Base-by-base conservation (phyloP, 371 early-diverging fungal species). In the Batkoa obscura region DNA sequence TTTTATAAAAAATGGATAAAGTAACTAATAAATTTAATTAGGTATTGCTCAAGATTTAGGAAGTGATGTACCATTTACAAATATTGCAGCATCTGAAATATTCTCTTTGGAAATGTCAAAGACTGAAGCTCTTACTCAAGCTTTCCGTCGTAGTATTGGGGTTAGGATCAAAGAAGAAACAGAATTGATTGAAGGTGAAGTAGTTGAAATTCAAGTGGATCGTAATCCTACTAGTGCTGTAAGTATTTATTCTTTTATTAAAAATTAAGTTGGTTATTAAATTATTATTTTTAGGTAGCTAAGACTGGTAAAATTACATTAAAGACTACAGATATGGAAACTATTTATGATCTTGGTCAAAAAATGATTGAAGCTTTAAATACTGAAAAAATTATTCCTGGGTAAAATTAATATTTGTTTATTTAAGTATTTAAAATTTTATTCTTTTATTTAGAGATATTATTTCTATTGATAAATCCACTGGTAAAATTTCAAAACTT, bases 271-370 rank as follows among this genome's bases (percentile, higher is more conserved):
- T 23, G 23, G 15, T 55, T 35, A 17, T 37, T 39, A 37, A 17
- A 5, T 41, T 17, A 17, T 15, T 1, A 3, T 36, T 46, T 34
- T 33, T 6, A 46, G 35, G 41, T 66, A 81, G 87, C 80, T 78
- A 85, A 91, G 71, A 84, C 90, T 0, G 94, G 94, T n/a, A 95
- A 96, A 67, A 69, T 99, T 57, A 91, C 93, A 46, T 66, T 99
- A 38, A 99, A 99, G 72, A 99, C 99, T 23, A 94, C 94, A 31
- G 99, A 99, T 57, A 98, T 99, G 98, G 99, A 99, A 71, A 97
- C 99, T 23, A 83, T 94, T 49, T 99, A 97, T 68, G 98, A 97
- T 64, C 71, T 99, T 60, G 99, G 99, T 2, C 83, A 86, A 58
- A 98, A 96, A 72, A 97, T 99, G 94, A 89, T 96, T 61, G 90